These are phyloP conservation scores for Canariomyces notabilis DNA, from an alignment of 2,329 filamentous ascomycete species.

Conservation along the genomic window DNA sequence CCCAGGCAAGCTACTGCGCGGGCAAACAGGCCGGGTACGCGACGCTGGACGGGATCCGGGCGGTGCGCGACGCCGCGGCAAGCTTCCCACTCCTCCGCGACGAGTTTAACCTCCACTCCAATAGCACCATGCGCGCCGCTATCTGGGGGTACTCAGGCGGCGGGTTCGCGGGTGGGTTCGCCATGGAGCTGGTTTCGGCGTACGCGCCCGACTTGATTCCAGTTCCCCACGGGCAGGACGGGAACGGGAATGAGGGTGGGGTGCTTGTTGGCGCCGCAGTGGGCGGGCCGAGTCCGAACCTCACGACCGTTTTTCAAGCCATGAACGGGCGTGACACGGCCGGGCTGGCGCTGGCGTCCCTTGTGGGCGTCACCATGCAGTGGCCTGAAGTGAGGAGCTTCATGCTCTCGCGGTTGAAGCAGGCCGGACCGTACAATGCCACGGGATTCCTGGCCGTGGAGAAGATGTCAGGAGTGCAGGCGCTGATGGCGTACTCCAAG, in stretches of 20 bases:
- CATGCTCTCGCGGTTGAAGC: slow-evolving; percentile 22
- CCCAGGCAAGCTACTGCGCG: slow-evolving; percentile 38
- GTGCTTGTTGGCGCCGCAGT: slow-evolving; percentile 6
- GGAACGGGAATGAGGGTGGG: too few species aligned
- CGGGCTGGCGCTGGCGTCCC: slow-evolving; percentile 31
- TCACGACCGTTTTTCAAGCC: slow-evolving; percentile 11
- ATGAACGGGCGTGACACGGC: slow-evolving; percentile 21
- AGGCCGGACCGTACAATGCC: slow-evolving; percentile 20
- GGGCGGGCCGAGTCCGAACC: slow-evolving; percentile 15
- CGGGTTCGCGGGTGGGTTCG: slow-evolving; percentile 14
- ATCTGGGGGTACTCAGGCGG: slow-evolving; percentile 18
- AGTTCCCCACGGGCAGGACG: neutral
- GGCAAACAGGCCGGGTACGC: slow-evolving; percentile 38
- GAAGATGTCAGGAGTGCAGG: slow-evolving; percentile 17
- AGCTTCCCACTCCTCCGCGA: neutral
- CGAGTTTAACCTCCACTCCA: slow-evolving; percentile 25
- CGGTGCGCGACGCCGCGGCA: slow-evolving; percentile 23
- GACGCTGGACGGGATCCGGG: slow-evolving; percentile 40
- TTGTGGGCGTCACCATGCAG: slow-evolving; percentile 32
- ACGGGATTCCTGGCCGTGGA: slow-evolving; percentile 23
- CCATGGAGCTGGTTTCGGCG: slow-evolving; percentile 5
- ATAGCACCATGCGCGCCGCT: slow-evolving; percentile 29
- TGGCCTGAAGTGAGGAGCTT: slow-evolving; percentile 29
- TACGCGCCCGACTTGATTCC: slow-evolving; percentile 9
- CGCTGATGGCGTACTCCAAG: slow-evolving; percentile 16